Conservation (phyloP, 768 basidiomycete species). For the Obba rivulosa region DNA sequence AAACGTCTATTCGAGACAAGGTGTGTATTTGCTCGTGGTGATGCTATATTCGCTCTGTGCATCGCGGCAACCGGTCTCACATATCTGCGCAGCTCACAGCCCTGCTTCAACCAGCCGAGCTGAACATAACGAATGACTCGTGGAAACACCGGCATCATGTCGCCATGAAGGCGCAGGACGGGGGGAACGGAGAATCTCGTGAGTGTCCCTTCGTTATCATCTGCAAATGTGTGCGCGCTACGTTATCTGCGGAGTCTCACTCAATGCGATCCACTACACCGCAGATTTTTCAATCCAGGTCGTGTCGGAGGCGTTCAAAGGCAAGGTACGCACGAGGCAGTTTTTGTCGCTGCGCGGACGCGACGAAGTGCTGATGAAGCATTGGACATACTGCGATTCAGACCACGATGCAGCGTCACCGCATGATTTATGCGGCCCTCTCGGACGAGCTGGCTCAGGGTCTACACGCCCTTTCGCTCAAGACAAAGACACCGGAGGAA, state of each 20-base stretch:
- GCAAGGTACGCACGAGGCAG: slow-evolving; percentile 47
- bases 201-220: slow-evolving; percentile 28
- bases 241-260: too few relatives aligned
- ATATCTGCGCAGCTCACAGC: slow-evolving; percentile 46
- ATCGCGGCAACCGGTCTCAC: slow-evolving; percentile 1
- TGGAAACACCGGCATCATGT: slow-evolving; percentile 82
- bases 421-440: slow-evolving; percentile 69
- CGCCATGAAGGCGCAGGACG: slow-evolving; percentile 68
- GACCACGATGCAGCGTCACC: slow-evolving; percentile 77
- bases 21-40: slow-evolving; percentile 26
- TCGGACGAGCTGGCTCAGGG: slow-evolving; percentile 67
- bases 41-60: background rate
- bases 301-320: slow-evolving; percentile 66
- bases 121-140: slow-evolving; percentile 76
- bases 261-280: background rate
- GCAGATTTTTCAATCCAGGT: slow-evolving; percentile 75
- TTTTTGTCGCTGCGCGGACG: background rate
- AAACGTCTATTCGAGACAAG: slow-evolving; percentile 57
- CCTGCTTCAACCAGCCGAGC: slow-evolving; percentile 54
- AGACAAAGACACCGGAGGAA: slow-evolving; percentile 65
- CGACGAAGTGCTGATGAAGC: slow-evolving; percentile 3
- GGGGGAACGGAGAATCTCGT: slow-evolving; percentile 78
- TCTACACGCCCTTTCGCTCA: slow-evolving; percentile 72
- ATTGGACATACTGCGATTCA: slow-evolving; percentile 21
- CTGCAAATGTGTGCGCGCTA: too few relatives aligned